Evolutionary conservation across 2,329 filamentous ascomycete genomes (phyloP).

Genomic region (Lachnellula cervina): DNA sequence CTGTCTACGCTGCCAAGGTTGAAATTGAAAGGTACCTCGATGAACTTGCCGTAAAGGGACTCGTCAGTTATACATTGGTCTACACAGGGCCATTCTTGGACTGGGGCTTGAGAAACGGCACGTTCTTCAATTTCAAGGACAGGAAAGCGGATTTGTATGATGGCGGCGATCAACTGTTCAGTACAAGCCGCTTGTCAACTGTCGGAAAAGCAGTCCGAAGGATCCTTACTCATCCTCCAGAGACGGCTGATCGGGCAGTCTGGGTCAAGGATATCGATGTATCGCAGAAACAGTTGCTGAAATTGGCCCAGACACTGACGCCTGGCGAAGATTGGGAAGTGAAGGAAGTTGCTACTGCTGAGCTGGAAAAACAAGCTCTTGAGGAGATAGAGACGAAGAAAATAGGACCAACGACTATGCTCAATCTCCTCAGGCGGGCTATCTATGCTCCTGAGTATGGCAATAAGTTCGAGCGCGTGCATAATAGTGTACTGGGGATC

Average conservation of each 20-base stretch:
- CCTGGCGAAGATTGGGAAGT: slow-evolving; percentile 27
- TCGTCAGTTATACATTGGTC: slow-evolving; percentile 50
- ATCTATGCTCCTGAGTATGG: slow-evolving; percentile 32
- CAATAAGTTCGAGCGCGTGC: slow-evolving; percentile 33
- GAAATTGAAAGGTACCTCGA: slow-evolving; percentile 38
- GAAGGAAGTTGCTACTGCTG: slow-evolving; percentile 15
- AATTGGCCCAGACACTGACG: slow-evolving; percentile 30
- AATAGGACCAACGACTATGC: slow-evolving; percentile 29
- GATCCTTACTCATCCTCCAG: slow-evolving; percentile 43
- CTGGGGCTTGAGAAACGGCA: slow-evolving; percentile 40
- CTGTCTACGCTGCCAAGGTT: slow-evolving; percentile 48
- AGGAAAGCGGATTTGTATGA: slow-evolving; percentile 43
- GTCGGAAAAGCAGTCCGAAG: slow-evolving; percentile 46
- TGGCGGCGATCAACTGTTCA: slow-evolving; percentile 45
- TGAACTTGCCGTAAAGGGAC: slow-evolving; percentile 34
- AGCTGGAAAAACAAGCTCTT: slow-evolving; percentile 16
- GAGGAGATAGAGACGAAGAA: slow-evolving; percentile 15
- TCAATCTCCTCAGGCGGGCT: slow-evolving; percentile 30
- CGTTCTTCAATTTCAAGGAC: slow-evolving; percentile 42
- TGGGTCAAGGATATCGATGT: slow-evolving; percentile 42
- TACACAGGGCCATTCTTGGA: slow-evolving; percentile 53
- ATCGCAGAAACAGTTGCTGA: slow-evolving; percentile 39
- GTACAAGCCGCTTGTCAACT: slow-evolving; percentile 40
- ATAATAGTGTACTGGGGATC: slow-evolving; percentile 39
- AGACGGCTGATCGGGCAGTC: slow-evolving; percentile 48